Base-by-base conservation (phyloP, 495 filamentous ascomycete species). In the Collariella sp. region DNA sequence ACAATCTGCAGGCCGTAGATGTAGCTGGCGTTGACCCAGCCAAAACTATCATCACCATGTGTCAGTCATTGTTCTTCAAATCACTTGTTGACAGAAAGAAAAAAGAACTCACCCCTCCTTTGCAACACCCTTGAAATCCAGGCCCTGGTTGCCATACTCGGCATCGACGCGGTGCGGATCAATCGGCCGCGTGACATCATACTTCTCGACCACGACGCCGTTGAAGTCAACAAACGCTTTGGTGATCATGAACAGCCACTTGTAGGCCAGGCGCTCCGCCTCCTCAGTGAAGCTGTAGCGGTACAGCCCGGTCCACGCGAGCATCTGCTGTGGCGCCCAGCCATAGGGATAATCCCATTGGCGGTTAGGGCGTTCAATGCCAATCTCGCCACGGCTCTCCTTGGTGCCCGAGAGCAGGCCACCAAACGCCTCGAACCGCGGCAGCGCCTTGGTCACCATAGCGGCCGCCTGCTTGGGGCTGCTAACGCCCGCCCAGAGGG, bases 271-370 rank as follows among this genome's bases (percentile, higher is more conserved):
- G 20, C 90, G 76, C 70, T 95, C 85, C 0, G 88, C 90, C 38
- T 95, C 91, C 23, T 89, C 84, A 38, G 87, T 79, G 62, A 93
- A 97, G 18, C 91, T 89, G 62, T 96, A 98, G 15, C 89, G 83
- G 65, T 87, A 77, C 31, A 98, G 75, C 6, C 88, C 94, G 0
- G 84, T 88, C 93, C 94, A 97, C 1, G 93, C 93, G 31, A 98
- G 81, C 72, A 98, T 96, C 73, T 98, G 93, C 76, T 98, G 93
- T 10, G 93, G 93, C 18, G 93, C 91, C 93, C 93, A 98, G 42
- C 93, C 93, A 65, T 89, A 95, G 1, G 93, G 93, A 66, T 90
- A 98, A 67, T 98, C 93, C 93, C 93, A 98, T 67, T 98, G 93
- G 33, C 90, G 81, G 61, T 95, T 96, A 3, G 93, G 93, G 12